These are phyloP conservation scores for Chaetomiaceae sp. DNA, from an alignment of 2,329 filamentous ascomycete species.

Conservation along the genomic window DNA sequence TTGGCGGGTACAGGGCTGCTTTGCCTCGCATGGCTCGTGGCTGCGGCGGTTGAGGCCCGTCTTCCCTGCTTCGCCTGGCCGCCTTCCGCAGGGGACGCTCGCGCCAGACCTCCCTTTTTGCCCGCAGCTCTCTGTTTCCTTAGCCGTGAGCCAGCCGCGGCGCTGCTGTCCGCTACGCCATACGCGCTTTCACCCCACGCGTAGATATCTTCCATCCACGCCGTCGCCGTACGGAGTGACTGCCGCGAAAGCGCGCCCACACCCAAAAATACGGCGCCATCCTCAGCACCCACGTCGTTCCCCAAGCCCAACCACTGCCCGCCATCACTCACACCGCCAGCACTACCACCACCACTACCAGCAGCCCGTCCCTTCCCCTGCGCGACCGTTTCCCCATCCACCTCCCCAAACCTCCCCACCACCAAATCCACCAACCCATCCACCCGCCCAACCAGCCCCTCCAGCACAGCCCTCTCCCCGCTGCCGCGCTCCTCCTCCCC, in stretches of 20 bases:
- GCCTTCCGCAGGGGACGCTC: not conserved
- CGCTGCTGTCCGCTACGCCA: slow-evolving; percentile 73
- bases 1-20: not conserved
- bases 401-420: slow-evolving; percentile 71
- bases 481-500: slow-evolving; percentile 94
- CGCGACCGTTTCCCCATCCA: slow-evolving; percentile 23
- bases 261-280: slow-evolving; percentile 83
- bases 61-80: slow-evolving; percentile 18
- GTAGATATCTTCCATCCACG: slow-evolving; percentile 87
- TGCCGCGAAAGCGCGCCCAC: slow-evolving; percentile 64
- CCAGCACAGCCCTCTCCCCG: slow-evolving; percentile 85
- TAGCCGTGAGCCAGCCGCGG: slow-evolving; percentile 51
- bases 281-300: slow-evolving; percentile 59
- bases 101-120: not conserved
- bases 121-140: slow-evolving; percentile 27
- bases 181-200: slow-evolving; percentile 79
- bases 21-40: not conserved
- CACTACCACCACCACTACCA: too few relatives aligned
- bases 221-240: slow-evolving; percentile 66
- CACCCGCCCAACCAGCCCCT: slow-evolving; percentile 73
- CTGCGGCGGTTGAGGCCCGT: not conserved
- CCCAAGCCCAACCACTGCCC: slow-evolving; percentile 70
- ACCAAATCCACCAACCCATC: slow-evolving; percentile 83
- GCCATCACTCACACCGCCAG: slow-evolving; percentile 20
- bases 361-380: slow-evolving; percentile 23